Base-by-base conservation (phyloP, 2,329 filamentous ascomycete genomes). In the Ophiostoma tasmaniense region DNA sequence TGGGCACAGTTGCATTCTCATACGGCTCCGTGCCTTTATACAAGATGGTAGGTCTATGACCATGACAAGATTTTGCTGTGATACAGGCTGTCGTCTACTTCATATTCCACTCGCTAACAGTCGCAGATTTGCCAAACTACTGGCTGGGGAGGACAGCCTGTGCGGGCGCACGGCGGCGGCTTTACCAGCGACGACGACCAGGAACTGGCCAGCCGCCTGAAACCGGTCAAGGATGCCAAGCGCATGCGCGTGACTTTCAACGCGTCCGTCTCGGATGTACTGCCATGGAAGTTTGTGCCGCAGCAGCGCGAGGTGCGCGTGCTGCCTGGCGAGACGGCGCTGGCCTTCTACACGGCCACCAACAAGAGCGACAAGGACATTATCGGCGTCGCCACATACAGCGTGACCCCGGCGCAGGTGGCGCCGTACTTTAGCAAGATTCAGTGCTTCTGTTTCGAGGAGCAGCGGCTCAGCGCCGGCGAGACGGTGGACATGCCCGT, bases 401-500 rank as follows among this genome's bases (percentile, higher is more conserved):
- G 92, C 76, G 96, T 99, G 37, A 97, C 94, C 2, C 95, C 95
- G 0, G 95, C 88, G 3, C 95, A 99, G 80, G 93, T 96, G 62
- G 94, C 95, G 61, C 93, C 92, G 1, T 99, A 99, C 79, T 99
- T 99, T 77, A 96, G 91, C 86, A 99, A 99, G 85, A 99, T 99
- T 64, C 95, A 99, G 80, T 99, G 95, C 77, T 99, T 99, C 80
- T 99, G 95, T 79, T 99, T 99, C 75, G 95, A 99, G 81, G 94
- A 93, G 80, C 95, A 99, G 84, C 85, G 96, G 71, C 80, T 99
- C 73, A 94, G 95, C 77, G 93, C 93, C 6, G 93, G 94, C 62
- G 96, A 99, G 84, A 95, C 93, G 62, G 95, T 99, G 68, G 95
- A 99, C 78, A 99, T 99, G 96, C 96, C 95, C 0, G 96, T 99